A percentile compares a stretch with the other conserved stretches of the same genome.
Evolutionary conservation across 2,329 filamentous ascomycete species (phyloP).

Genomic region (Neodidymelliopsis sp.): DNA sequence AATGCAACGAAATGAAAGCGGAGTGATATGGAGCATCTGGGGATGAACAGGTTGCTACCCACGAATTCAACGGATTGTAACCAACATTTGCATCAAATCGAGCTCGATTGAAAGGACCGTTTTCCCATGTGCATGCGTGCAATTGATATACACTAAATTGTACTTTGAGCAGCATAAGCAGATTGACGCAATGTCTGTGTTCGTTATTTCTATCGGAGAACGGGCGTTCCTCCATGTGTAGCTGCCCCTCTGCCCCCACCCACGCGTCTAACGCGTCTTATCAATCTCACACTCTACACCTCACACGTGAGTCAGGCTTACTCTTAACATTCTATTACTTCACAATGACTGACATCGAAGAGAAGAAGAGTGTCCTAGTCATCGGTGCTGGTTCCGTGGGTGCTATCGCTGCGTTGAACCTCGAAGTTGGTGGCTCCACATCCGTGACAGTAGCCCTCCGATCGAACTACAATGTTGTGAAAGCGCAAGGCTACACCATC

Average conservation of each 20-base stretch:
- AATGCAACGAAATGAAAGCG: conserved; percentile 38
- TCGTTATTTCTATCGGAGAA: neutral
- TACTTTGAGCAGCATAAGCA: too few species aligned
- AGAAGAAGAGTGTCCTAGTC: conserved; percentile 56
- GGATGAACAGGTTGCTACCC: conserved; percentile 45
- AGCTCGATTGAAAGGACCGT: conserved; percentile 47
- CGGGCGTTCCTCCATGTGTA: conserved; percentile 12
- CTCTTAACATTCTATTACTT: neutral
- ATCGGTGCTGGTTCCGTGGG: conserved; percentile 65
- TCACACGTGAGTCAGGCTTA: conserved; percentile 8
- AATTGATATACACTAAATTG: neutral
- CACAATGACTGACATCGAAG: conserved; percentile 35
- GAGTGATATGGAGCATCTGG: conserved; percentile 38
- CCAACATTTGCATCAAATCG: conserved; percentile 52
- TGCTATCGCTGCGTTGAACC: conserved; percentile 62
- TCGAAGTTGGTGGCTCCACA: conserved; percentile 61
- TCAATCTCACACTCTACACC: conserved; percentile 1
- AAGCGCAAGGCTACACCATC: conserved; percentile 60
- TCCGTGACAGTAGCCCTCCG: conserved; percentile 63
- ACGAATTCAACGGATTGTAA: conserved; percentile 49
- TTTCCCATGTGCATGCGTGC: neutral
- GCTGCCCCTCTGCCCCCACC: conserved; percentile 37
- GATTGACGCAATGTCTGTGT: neutral
- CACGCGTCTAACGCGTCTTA: conserved; percentile 21
- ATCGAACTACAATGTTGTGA: conserved; percentile 62